These are phyloP conservation scores for Uncinocarpus reesii DNA, from an alignment of 2,329 filamentous ascomycete species.

Conservation along the genomic window DNA sequence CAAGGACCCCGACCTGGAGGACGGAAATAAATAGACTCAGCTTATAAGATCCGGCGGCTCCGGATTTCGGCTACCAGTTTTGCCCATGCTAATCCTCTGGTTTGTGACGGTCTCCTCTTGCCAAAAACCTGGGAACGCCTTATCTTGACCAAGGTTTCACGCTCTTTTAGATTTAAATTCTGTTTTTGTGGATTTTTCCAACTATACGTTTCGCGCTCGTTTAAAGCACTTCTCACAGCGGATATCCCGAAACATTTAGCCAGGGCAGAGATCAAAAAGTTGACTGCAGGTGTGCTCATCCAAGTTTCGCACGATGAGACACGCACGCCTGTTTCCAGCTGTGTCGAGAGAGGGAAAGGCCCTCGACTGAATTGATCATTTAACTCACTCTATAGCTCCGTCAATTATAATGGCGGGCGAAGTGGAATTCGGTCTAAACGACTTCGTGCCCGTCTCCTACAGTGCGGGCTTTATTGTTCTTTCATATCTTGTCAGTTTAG, in stretches of 20 bases:
- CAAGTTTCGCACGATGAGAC: not conserved
- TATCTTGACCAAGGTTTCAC: too few relatives aligned
- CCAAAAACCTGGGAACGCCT: too few relatives aligned
- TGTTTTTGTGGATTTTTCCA: too few relatives aligned
- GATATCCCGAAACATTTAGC: too few relatives aligned
- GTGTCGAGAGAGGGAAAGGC: not conserved
- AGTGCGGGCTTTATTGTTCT: conserved; percentile 56
- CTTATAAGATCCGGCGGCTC: conserved; percentile 1
- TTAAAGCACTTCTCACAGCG: too few relatives aligned
- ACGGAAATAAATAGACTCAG: not conserved
- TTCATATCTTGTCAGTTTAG: conserved; percentile 58
- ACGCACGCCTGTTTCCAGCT: not conserved
- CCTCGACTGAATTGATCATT: not conserved
- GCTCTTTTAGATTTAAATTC: too few relatives aligned
- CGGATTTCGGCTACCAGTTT: not conserved
- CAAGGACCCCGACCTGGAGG: too few relatives aligned
- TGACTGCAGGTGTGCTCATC: not conserved
- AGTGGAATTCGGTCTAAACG: conserved; percentile 1
- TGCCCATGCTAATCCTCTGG: too few relatives aligned
- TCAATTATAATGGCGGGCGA: not conserved
- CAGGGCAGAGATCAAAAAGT: too few relatives aligned
- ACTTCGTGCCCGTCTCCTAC: conserved; percentile 27
- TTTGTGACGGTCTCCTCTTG: too few relatives aligned
- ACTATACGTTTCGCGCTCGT: too few relatives aligned
- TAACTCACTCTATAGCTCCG: not conserved